Evolutionary conservation across 2,329 filamentous ascomycete genomes (phyloP).

Genomic region (Exophiala aquamarina): DNA sequence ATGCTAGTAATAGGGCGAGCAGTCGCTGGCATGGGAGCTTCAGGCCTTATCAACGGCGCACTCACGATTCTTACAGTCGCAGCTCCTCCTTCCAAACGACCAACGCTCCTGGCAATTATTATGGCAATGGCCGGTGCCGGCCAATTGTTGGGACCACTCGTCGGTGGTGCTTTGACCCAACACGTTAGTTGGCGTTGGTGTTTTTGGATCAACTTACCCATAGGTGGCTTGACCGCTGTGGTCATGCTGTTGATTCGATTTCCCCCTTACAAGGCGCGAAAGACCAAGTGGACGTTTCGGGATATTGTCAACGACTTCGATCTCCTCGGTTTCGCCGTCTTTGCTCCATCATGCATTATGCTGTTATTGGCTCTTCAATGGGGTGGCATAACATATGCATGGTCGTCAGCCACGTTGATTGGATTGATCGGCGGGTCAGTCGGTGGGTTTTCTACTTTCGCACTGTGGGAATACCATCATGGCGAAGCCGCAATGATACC

Average conservation of each 20-base stretch:
- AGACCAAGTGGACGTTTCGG: constrained; percentile 13
- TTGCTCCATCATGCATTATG: constrained; percentile 28
- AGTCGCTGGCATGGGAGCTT: constrained; percentile 34
- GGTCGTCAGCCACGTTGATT: constrained; percentile 28
- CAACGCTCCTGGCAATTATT: constrained; percentile 35
- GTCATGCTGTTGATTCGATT: constrained; percentile 35
- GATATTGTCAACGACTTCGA: constrained; percentile 25
- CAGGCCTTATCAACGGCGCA: constrained; percentile 39
- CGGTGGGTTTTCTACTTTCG: constrained; percentile 33
- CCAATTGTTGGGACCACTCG: constrained; percentile 41
- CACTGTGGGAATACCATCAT: constrained; percentile 25
- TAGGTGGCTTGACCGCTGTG: constrained; percentile 39
- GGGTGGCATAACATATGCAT: constrained; percentile 27
- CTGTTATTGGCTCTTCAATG: constrained; percentile 30
- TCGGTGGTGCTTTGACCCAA: constrained; percentile 43
- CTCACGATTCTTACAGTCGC: constrained; percentile 40
- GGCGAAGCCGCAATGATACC: constrained; percentile 28
- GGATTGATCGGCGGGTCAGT: constrained; percentile 30
- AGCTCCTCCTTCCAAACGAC: constrained; percentile 35
- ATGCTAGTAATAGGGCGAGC: constrained; percentile 37
- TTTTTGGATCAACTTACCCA: constrained; percentile 47
- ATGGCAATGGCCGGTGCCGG: constrained; percentile 36
- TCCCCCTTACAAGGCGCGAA: constrained; percentile 30
- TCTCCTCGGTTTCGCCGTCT: constrained; percentile 27
- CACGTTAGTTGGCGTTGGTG: constrained; percentile 35